Conservation (phyloP, 768 basidiomycete species). For the Suillus ampliporus region DNA sequence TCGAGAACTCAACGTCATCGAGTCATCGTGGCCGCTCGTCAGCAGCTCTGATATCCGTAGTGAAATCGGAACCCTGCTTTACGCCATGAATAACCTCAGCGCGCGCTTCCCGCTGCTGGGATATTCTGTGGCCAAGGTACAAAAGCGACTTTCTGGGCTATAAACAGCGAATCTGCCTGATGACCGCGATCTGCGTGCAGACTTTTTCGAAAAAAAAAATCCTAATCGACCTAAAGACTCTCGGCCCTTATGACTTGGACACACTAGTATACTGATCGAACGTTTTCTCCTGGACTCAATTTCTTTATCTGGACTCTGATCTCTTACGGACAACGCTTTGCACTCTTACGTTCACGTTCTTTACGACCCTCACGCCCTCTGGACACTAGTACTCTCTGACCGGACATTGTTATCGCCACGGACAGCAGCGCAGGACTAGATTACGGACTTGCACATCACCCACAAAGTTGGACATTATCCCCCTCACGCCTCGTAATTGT, state of each 20-base stretch:
- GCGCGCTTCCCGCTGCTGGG: slow-evolving; percentile 63
- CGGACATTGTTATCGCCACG: slow-evolving; percentile 21
- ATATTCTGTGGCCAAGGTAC: slow-evolving; percentile 36
- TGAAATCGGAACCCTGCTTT: slow-evolving; percentile 65
- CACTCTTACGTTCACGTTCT: slow-evolving; percentile 25
- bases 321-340: slow-evolving; percentile 16
- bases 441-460: slow-evolving; percentile 27
- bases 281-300: neutral
- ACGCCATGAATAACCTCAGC: slow-evolving; percentile 66
- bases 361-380: slow-evolving; percentile 29
- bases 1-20: slow-evolving; percentile 66
- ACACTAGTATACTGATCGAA: slow-evolving; percentile 1
- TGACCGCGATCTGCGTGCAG: slow-evolving; percentile 1
- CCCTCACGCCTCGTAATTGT: slow-evolving; percentile 26
- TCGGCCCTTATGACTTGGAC: neutral
- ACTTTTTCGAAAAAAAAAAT: slow-evolving; percentile 7
- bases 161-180: neutral
- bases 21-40: slow-evolving; percentile 66
- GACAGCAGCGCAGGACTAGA: slow-evolving; percentile 30
- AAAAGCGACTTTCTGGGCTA: slow-evolving; percentile 33
- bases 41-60: slow-evolving; percentile 62
- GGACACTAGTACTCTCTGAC: slow-evolving; percentile 25
- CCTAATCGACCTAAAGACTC: slow-evolving; percentile 8
- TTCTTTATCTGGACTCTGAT: slow-evolving; percentile 29
- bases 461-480: slow-evolving; percentile 16